Evolutionary conservation across 2,329 filamentous ascomycete species (phyloP).

Genomic region (Pezicula rhizophila): DNA sequence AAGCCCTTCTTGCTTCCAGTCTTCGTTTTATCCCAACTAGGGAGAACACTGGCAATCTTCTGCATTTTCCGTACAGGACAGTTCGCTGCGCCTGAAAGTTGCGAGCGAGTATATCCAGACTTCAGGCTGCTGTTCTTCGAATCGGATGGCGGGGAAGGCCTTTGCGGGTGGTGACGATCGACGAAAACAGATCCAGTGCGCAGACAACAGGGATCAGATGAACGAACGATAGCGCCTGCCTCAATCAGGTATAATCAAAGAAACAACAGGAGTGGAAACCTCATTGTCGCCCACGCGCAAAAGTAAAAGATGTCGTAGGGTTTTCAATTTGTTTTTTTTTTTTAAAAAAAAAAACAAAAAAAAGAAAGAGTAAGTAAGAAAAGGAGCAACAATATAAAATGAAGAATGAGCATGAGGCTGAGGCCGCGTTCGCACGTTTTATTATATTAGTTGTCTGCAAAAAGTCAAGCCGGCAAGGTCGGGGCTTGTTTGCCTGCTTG

Average conservation of each 20-base stretch:
- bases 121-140: slow-evolving; percentile 14
- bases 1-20: slow-evolving; percentile 58
- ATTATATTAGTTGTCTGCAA: too few relatives aligned
- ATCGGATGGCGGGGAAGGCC: slow-evolving; percentile 10
- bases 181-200: slow-evolving; percentile 4
- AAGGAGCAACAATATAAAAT: too few relatives aligned
- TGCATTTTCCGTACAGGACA: slow-evolving; percentile 22
- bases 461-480: too few relatives aligned
- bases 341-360: too few relatives aligned
- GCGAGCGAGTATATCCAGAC: background rate
- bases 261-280: background rate
- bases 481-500: too few relatives aligned
- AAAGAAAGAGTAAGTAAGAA: too few relatives aligned
- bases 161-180: slow-evolving; percentile 7
- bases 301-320: background rate
- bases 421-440: too few relatives aligned
- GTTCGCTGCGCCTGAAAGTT: slow-evolving; percentile 2
- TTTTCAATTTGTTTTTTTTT: too few relatives aligned
- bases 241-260: slow-evolving; percentile 1
- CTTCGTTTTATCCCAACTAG: slow-evolving; percentile 49
- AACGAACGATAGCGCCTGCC: background rate
- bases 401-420: too few relatives aligned
- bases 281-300: background rate
- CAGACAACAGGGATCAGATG: background rate
- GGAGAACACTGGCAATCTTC: slow-evolving; percentile 25